Percentiles rank a stretch among this genome's conserved stretches.
These are phyloP conservation scores for Talaromyces trachyspermus DNA, from an alignment of 495 filamentous ascomycete species.

Conservation along the genomic window DNA sequence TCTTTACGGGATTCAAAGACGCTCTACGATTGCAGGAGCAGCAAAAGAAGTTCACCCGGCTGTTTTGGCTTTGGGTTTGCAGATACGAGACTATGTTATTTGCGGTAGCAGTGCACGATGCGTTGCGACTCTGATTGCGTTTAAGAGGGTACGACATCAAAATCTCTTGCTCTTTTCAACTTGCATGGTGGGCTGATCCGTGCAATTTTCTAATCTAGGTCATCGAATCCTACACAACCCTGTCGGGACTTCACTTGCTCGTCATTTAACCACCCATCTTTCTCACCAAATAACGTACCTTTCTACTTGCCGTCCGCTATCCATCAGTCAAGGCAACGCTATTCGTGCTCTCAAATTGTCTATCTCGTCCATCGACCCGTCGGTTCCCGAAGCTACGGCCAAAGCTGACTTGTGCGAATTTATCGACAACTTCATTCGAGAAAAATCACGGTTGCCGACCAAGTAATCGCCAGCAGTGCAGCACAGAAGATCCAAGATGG, in stretches of 20 bases:
- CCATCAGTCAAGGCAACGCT: conserved; percentile 89
- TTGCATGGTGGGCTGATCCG: background rate
- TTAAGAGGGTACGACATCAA: conserved; percentile 80
- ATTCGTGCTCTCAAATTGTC: conserved; percentile 88
- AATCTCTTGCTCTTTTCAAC: conserved; percentile 5
- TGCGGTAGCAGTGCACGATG: conserved; percentile 87
- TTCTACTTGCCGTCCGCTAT: conserved; percentile 83
- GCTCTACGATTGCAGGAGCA: conserved; percentile 65
- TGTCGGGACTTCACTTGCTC: conserved; percentile 67
- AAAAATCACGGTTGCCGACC: conserved; percentile 82
- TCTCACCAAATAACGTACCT: conserved; percentile 94
- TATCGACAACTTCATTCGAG: conserved; percentile 86
- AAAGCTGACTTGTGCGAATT: conserved; percentile 67
- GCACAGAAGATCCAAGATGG: conserved; percentile 66
- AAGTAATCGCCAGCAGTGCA: conserved; percentile 72
- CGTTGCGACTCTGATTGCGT: conserved; percentile 78
- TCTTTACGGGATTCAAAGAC: conserved; percentile 64
- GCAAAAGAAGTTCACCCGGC: conserved; percentile 87
- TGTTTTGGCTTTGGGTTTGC: conserved; percentile 75
- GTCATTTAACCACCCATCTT: conserved; percentile 88
- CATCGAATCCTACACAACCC: conserved; percentile 90
- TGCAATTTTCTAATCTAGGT: conserved; percentile 44
- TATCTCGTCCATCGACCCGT: conserved; percentile 79
- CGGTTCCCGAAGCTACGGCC: conserved; percentile 66
- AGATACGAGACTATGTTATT: conserved; percentile 82